phyloP scores from a whole-genome alignment of 2,329 filamentous ascomycete species.

The Xylariaceae sp. region DNA sequence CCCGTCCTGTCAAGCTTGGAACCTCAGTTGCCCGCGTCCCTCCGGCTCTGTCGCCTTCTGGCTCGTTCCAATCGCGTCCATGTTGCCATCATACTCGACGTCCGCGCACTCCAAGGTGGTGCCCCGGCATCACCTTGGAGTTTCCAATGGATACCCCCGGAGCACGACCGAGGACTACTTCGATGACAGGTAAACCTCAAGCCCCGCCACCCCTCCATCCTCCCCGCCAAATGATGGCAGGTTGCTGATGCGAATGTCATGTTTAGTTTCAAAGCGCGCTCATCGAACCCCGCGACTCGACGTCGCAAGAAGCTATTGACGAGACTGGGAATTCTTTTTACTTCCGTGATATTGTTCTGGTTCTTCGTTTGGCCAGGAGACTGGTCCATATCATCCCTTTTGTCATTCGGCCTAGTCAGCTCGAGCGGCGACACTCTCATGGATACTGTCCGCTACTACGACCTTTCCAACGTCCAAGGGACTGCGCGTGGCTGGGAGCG shows the following conservation, averaged over 20 bases:
- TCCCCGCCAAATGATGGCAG: background rate
- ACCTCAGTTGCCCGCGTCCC: background rate
- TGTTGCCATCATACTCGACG: slow-evolving; percentile 57
- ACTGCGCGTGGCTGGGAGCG: slow-evolving; percentile 92
- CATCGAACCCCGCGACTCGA: slow-evolving; percentile 64
- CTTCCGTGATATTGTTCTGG: slow-evolving; percentile 59
- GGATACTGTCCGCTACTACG: slow-evolving; percentile 95
- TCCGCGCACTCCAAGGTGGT: slow-evolving; percentile 61
- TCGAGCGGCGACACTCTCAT: slow-evolving; percentile 68
- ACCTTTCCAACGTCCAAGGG: slow-evolving; percentile 84
- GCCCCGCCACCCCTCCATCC: slow-evolving; percentile 12
- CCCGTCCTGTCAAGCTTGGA: slow-evolving; percentile 5
- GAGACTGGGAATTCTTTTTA: slow-evolving; percentile 56
- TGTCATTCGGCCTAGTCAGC: slow-evolving; percentile 66
- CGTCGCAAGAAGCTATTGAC: slow-evolving; percentile 68
- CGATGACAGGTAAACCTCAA: slow-evolving; percentile 70
- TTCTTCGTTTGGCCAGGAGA: slow-evolving; percentile 70
- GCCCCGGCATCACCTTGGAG: slow-evolving; percentile 76
- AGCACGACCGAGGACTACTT: slow-evolving; percentile 67
- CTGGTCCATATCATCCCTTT: slow-evolving; percentile 55
- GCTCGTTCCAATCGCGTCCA: slow-evolving; percentile 51
- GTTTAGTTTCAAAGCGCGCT: slow-evolving; percentile 78
- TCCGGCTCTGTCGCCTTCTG: slow-evolving; percentile 1
- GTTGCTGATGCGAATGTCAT: slow-evolving; percentile 15
- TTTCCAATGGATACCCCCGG: slow-evolving; percentile 77